Evolutionary conservation across 1,284 basidiomycete species (phyloP).

Genomic region (Waitea zeae): DNA sequence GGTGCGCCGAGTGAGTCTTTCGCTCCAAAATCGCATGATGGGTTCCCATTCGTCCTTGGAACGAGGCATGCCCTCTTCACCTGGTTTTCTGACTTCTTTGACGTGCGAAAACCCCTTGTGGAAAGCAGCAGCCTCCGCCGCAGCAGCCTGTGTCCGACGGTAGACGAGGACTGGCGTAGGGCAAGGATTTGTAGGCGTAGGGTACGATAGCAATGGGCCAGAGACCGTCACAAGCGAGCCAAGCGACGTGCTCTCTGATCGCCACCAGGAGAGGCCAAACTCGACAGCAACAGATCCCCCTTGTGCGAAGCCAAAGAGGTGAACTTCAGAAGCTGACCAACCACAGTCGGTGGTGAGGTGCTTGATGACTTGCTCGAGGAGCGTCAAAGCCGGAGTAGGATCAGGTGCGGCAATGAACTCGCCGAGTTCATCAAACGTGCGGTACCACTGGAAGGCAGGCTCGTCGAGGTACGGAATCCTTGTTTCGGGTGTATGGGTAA

Average conservation of each 20-base stretch:
- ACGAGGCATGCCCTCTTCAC: slow-evolving; percentile 51
- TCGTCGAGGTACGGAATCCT: slow-evolving; percentile 74
- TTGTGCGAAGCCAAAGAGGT: slow-evolving; percentile 83
- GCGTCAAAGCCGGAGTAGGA: slow-evolving; percentile 45
- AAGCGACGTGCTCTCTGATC: slow-evolving; percentile 21
- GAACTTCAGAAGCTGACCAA: slow-evolving; percentile 56
- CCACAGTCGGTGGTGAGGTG: slow-evolving; percentile 40
- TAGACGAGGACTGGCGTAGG: slow-evolving; percentile 50
- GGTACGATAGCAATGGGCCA: slow-evolving; percentile 62
- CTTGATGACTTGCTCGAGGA: slow-evolving; percentile 33
- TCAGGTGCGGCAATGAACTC: slow-evolving; percentile 55
- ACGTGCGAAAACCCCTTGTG: slow-evolving; percentile 40
- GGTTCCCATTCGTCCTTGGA: slow-evolving; percentile 67
- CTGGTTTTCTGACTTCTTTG: slow-evolving; percentile 25
- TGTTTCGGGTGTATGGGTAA: slow-evolving; percentile 1
- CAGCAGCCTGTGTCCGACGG: slow-evolving; percentile 31
- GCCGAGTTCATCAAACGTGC: slow-evolving; percentile 66
- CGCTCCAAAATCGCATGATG: slow-evolving; percentile 80
- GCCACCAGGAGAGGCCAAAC: slow-evolving; percentile 34
- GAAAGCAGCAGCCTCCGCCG: slow-evolving; percentile 26
- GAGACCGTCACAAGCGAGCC: slow-evolving; percentile 56
- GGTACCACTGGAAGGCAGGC: slow-evolving; percentile 77
- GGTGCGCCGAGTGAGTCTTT: too few relatives aligned
- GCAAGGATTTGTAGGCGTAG: slow-evolving; percentile 31
- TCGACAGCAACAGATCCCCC: slow-evolving; percentile 73